phyloP scores from a whole-genome alignment of 139 green algal species.

The Microglena sp. region DNA sequence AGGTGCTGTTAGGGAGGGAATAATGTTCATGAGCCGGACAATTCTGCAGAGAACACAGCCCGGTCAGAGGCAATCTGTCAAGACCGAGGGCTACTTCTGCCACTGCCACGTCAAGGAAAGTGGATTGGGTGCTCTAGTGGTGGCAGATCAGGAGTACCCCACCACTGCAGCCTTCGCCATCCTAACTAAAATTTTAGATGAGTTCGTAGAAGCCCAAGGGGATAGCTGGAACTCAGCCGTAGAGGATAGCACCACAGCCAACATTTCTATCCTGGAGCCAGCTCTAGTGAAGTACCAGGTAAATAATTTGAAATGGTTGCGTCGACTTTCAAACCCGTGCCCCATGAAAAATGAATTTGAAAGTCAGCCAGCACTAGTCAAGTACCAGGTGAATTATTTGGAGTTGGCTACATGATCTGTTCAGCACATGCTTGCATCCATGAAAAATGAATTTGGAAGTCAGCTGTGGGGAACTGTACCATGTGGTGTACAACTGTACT shows the following conservation, averaged over 20 bases:
- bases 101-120: constrained; percentile 81
- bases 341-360: too few relatives aligned
- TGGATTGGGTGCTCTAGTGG: constrained; percentile 78
- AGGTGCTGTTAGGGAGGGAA: constrained; percentile 80
- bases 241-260: constrained; percentile 41
- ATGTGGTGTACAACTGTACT: too few relatives aligned
- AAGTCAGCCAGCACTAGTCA: too few relatives aligned
- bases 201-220: constrained; percentile 39
- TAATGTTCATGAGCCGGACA: constrained; percentile 86
- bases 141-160: constrained; percentile 89
- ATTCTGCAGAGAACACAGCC: constrained; percentile 78
- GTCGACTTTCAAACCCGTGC: too few relatives aligned
- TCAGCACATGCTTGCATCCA: too few relatives aligned
- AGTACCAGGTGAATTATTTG: too few relatives aligned
- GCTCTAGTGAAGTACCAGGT: constrained; percentile 85
- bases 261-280: constrained; percentile 56
- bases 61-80: constrained; percentile 71
- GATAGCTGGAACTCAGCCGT: constrained; percentile 45
- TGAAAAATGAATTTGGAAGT: too few relatives aligned
- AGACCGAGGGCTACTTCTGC: constrained; percentile 88
- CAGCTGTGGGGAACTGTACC: too few relatives aligned
- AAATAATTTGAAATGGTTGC: too few relatives aligned
- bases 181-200: constrained; percentile 73
- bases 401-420: too few relatives aligned
- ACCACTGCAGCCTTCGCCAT: constrained; percentile 87